Conservation (phyloP, 352 stramenopile species). For the Stramenopiles sp. region DNA sequence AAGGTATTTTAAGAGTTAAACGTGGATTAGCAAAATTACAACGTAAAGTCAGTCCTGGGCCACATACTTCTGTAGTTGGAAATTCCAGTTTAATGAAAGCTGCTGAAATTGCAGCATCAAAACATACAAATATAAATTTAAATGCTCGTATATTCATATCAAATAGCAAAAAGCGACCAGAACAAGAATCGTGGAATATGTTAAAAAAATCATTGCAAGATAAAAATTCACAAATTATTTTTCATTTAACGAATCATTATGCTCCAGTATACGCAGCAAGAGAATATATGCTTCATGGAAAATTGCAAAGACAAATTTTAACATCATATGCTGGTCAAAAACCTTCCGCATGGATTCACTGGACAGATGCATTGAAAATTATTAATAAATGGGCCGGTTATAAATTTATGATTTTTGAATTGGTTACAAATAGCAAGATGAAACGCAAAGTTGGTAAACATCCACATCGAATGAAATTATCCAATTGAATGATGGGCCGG, state of each 20-base stretch:
- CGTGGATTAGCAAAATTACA: not conserved
- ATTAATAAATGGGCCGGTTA: not conserved
- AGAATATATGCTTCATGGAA: not conserved
- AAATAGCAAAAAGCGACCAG: not conserved
- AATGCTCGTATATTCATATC: not conserved
- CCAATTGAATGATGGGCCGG: not conserved
- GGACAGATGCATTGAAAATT: not conserved
- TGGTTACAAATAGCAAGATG: not conserved
- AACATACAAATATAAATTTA: not conserved
- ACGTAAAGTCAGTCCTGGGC: not conserved
- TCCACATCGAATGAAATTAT: not conserved
- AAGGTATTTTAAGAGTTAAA: not conserved
- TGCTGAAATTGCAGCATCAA: not conserved
- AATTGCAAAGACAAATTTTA: not conserved
- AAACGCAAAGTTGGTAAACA: not conserved
- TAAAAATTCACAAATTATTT: not conserved
- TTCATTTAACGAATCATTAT: slow-evolving; percentile 3
- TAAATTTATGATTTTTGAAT: not conserved
- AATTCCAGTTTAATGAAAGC: not conserved
- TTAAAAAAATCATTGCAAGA: not conserved
- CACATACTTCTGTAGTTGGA: not conserved
- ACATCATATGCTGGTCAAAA: not conserved
- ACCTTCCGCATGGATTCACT: not conserved
- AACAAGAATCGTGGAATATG: not conserved
- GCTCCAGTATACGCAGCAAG: not conserved